These are phyloP conservation scores for Trametes punicea DNA, from an alignment of 768 basidiomycete species.

Conservation along the genomic window DNA sequence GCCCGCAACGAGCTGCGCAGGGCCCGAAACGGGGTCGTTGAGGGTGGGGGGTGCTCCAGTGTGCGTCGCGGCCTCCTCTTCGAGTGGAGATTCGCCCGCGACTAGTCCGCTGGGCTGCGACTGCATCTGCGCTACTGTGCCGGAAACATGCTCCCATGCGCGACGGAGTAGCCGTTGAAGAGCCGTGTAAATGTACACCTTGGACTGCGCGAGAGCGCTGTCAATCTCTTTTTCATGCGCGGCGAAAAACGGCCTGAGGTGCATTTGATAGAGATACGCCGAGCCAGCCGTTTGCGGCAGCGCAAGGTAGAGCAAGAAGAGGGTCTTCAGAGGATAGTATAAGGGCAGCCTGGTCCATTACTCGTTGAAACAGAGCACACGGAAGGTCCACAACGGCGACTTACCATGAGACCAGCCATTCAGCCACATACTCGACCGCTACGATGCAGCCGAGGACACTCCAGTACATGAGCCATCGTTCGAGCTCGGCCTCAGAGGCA, in stretches of 20 bases:
- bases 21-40: conserved; percentile 56
- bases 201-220: conserved; percentile 63
- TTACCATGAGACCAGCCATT: conserved; percentile 87
- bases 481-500: conserved; percentile 78
- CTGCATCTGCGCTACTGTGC: conserved; percentile 45
- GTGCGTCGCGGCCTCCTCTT: conserved; percentile 25
- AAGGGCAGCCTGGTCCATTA: conserved; percentile 70
- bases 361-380: conserved; percentile 3
- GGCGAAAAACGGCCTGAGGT: conserved; percentile 81
- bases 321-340: conserved; percentile 77
- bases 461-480: conserved; percentile 98
- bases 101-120: conserved; percentile 8
- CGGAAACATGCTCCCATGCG: conserved; percentile 62
- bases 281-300: conserved; percentile 89
- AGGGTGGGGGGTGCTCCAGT: conserved; percentile 43
- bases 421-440: conserved; percentile 76
- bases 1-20: conserved; percentile 58
- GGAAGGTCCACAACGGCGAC: conserved; percentile 27
- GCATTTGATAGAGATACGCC: conserved; percentile 74
- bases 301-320: conserved; percentile 86
- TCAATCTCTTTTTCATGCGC: conserved; percentile 86
- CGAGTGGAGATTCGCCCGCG: conserved; percentile 17
- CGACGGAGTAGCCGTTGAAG: conserved; percentile 60
- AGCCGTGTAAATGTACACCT: conserved; percentile 56
- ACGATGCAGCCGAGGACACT: conserved; percentile 82